Evolutionary conservation across 2,329 filamentous ascomycete species (phyloP).

Genomic region (Microdochium trichocladiopsis): DNA sequence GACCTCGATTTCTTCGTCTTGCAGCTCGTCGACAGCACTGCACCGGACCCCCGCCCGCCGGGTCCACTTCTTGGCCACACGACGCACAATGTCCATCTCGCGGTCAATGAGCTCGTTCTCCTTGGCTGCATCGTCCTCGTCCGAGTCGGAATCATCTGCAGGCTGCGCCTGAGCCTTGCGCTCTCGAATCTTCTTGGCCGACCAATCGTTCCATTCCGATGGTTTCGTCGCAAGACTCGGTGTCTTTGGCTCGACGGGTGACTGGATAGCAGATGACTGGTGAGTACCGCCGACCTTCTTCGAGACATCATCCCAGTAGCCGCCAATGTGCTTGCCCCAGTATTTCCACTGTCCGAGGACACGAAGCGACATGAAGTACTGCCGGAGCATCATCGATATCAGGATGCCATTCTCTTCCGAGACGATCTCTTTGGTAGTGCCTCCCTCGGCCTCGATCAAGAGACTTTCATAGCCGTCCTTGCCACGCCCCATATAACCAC

Average conservation of each 20-base stretch:
- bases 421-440: conserved; percentile 69
- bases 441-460: conserved; percentile 69
- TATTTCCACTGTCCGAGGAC: conserved; percentile 74
- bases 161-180: background rate
- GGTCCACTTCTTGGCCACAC: background rate
- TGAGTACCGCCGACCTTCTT: conserved; percentile 48
- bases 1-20: background rate
- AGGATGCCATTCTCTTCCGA: conserved; percentile 82
- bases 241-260: background rate
- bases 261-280: conserved; percentile 13
- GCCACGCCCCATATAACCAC: conserved; percentile 83
- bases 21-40: background rate
- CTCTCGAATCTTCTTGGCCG: background rate
- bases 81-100: background rate
- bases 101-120: background rate
- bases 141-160: background rate
- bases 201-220: background rate
- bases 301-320: conserved; percentile 62
- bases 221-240: background rate
- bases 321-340: conserved; percentile 54
- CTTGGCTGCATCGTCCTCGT: background rate
- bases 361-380: conserved; percentile 85
- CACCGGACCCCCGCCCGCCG: background rate
- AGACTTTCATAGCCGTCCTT: conserved; percentile 80
- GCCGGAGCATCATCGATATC: conserved; percentile 77